Evolutionary conservation across 2,329 filamentous ascomycete genomes (phyloP).

Genomic region (Metarhizium guizhouense): DNA sequence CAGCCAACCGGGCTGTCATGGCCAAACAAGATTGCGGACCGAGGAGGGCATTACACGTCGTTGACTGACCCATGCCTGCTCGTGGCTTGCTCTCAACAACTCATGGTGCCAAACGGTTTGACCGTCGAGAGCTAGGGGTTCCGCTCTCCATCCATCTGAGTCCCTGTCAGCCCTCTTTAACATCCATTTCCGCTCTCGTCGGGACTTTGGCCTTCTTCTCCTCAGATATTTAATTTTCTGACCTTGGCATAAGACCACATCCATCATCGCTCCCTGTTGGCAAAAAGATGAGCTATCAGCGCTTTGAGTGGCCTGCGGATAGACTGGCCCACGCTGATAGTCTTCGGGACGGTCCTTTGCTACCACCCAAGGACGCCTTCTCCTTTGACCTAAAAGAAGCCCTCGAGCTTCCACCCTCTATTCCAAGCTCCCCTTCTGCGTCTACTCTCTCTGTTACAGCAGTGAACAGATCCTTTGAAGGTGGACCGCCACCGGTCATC

Average conservation of each 20-base stretch:
- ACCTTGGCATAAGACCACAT: background rate
- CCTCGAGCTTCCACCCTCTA: conserved; percentile 4
- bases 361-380: conserved; percentile 2
- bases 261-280: background rate
- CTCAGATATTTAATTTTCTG: background rate
- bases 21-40: background rate
- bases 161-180: background rate
- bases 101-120: background rate
- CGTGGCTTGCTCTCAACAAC: background rate
- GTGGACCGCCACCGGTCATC: background rate
- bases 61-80: background rate
- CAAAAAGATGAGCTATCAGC: conserved; percentile 6
- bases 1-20: background rate
- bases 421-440: conserved; percentile 4
- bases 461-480: conserved; percentile 2
- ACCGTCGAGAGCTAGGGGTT: background rate
- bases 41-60: background rate
- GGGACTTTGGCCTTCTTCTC: background rate
- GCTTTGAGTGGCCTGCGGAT: background rate
- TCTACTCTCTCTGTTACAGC: conserved; percentile 4
- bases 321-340: background rate
- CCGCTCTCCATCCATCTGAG: background rate
- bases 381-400: conserved; percentile 9
- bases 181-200: background rate
- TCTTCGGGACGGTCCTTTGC: background rate